Evolutionary conservation across 2,329 filamentous ascomycete genomes (phyloP), one percentile per base, ranked within the genome.

Genomic region (Parastagonospora nodorum): DNA sequence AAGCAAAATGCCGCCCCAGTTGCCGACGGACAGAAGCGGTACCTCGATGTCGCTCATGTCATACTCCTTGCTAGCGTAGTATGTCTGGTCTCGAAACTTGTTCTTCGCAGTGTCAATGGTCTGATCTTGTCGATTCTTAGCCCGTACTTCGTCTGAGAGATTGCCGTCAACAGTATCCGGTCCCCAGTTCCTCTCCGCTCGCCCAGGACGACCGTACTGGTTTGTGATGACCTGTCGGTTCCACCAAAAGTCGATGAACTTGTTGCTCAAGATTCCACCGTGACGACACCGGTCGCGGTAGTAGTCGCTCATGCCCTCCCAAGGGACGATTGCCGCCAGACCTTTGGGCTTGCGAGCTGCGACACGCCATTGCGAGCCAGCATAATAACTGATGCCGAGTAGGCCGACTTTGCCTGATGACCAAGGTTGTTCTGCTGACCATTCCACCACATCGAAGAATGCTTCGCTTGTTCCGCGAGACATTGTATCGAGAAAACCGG

Each of bases 1-100:
- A 1, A 90, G 77, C 4, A 86, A 69, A 41, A 89, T 89, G 1
- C 86, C 86, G 9, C 86, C 87, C 86, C 86, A 89, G 67, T 89
- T 89, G 0, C 81, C 87, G 0, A 89, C 87, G 0, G 80, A 84
- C 0, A 89, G 78, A 0, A 89, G 61, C 0, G 87, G 87, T 0
- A 89, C 86, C 50, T 87, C 77, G 35, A 90, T 88, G 53, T 89
- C 84, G 12, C 75, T 80, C 66, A 88, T 76, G 40, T 82, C 75
- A 58, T 86, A 89, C 42, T 89, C 85, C 60, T 84, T 87, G 37
- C 80, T 83, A 0, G 84, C 80, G 51, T 88, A 88, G 69, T 88
- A 88, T 0, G 75, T 66, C 0, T 88, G 79, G 51, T 89, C 85
- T 0, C 84, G 80, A 71, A 83, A 90, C 8, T 69, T 72, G 64